A percentile compares a stretch with the other conserved stretches of the same genome.
phyloP scores from a whole-genome alignment of 1,139 yeast genomes.

The Candida smagusa region DNA sequence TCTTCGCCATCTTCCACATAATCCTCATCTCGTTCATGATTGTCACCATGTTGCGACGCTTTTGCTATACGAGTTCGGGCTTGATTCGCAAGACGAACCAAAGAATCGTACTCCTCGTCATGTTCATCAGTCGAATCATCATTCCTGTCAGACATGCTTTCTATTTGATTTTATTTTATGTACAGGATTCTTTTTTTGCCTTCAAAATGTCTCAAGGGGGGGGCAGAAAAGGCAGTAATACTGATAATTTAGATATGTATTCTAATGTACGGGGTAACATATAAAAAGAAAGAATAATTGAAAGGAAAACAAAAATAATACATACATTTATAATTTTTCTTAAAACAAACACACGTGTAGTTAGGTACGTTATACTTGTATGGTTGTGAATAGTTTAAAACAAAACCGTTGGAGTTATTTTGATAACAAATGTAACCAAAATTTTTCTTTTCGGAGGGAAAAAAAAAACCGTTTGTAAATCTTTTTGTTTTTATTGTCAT shows the following conservation, averaged over 20 bases:
- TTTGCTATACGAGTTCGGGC: constrained; percentile 5
- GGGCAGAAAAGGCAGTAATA: no score
- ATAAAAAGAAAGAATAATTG: not conserved
- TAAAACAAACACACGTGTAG: not conserved
- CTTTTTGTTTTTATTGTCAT: constrained; percentile 6
- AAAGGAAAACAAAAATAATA: constrained; percentile 2
- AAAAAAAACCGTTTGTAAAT: not conserved
- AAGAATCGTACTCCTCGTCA: constrained; percentile 8
- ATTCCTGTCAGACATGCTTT: not conserved
- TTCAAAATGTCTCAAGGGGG: no score
- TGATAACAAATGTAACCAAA: no score
- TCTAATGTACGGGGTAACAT: not conserved
- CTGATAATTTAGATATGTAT: no score
- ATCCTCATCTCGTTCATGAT: constrained; percentile 12
- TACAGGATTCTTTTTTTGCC: not conserved
- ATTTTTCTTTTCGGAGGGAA: no score
- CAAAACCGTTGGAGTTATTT: no score
- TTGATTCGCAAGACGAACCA: not conserved
- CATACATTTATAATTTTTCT: not conserved
- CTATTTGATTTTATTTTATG: not conserved
- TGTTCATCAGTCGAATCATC: constrained; percentile 19
- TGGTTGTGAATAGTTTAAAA: no score
- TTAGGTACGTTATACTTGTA: no score
- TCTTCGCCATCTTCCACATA: constrained; percentile 15
- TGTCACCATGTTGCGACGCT: not conserved